phyloP scores from a whole-genome alignment of 768 basidiomycete species.

The Amanita phalloides region DNA sequence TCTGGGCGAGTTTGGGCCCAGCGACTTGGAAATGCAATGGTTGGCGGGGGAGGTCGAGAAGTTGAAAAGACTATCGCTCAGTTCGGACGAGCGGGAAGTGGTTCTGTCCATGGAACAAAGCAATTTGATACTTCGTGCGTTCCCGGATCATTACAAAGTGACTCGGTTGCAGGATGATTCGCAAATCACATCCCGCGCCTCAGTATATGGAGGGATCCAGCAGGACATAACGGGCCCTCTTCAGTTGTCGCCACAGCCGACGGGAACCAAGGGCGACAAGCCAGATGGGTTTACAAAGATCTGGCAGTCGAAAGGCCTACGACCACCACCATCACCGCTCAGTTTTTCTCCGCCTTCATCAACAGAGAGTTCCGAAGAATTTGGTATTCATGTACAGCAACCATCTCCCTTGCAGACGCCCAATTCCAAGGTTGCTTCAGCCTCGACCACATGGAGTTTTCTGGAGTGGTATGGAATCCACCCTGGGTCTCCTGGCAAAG shows the following conservation, averaged over 20 bases:
- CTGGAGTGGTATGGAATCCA: constrained; percentile 27
- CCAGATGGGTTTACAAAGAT: not conserved
- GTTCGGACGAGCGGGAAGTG: constrained; percentile 8
- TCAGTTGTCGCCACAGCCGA: not conserved
- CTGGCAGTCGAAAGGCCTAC: not conserved
- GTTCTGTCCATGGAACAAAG: constrained; percentile 3
- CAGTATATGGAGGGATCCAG: not conserved
- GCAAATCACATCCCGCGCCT: not conserved
- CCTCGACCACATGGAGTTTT: constrained; percentile 25
- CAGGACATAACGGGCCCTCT: not conserved
- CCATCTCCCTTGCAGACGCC: constrained; percentile 12
- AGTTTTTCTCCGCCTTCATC: constrained; percentile 2
- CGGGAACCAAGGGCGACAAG: not conserved
- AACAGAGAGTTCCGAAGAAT: constrained; percentile 3
- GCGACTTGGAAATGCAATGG: constrained; percentile 19
- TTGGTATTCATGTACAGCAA: not conserved
- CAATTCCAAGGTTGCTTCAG: constrained; percentile 18
- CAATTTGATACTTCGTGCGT: constrained; percentile 4
- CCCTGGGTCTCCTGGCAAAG: constrained; percentile 17
- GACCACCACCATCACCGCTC: constrained; percentile 1
- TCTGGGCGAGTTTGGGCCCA: constrained; percentile 16
- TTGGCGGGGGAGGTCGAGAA: constrained; percentile 24
- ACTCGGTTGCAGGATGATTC: not conserved
- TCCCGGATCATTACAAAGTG: constrained; percentile 2
- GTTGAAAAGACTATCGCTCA: constrained; percentile 8